Conservation (phyloP, 352 stramenopile species). For the Aphanomyces cochlioides region DNA sequence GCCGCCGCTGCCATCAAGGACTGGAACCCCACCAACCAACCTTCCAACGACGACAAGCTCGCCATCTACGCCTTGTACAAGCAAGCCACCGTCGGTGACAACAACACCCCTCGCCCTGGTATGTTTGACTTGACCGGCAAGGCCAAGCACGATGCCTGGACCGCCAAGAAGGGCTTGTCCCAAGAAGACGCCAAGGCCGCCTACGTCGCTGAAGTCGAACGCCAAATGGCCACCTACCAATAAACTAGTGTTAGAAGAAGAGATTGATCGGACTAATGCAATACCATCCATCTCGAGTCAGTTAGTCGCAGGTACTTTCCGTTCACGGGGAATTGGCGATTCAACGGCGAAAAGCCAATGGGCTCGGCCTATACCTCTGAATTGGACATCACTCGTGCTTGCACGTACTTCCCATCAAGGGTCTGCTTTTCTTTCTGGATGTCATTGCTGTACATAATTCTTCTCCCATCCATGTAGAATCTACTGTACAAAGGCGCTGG, state of each 20-base stretch:
- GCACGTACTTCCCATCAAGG: too few species aligned
- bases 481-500: too few species aligned
- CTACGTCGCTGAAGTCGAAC: conserved; percentile 84
- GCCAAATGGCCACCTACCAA: conserved; percentile 78
- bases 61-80: conserved; percentile 88
- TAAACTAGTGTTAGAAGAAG: conserved; percentile 38
- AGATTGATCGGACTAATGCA: too few species aligned
- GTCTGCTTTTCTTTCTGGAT: too few species aligned
- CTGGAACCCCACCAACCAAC: conserved; percentile 32
- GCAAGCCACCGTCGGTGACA: conserved; percentile 85
- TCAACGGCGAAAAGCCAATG: too few species aligned
- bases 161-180: conserved; percentile 76
- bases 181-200: conserved; percentile 81
- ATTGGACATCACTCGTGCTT: too few species aligned
- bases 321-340: neutral
- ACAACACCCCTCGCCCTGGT: conserved; percentile 70
- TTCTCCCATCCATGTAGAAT: too few species aligned
- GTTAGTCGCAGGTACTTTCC: neutral
- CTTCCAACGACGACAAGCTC: conserved; percentile 88
- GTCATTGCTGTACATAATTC: too few species aligned
- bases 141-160: conserved; percentile 88
- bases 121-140: conserved; percentile 86
- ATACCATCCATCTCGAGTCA: too few species aligned
- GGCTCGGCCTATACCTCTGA: too few species aligned
- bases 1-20: conserved; percentile 72